A percentile compares a stretch with the other conserved stretches of the same genome.
Evolutionary conservation across 495 filamentous ascomycete genomes (phyloP).

Genomic region (Aspergillus kassunensis): DNA sequence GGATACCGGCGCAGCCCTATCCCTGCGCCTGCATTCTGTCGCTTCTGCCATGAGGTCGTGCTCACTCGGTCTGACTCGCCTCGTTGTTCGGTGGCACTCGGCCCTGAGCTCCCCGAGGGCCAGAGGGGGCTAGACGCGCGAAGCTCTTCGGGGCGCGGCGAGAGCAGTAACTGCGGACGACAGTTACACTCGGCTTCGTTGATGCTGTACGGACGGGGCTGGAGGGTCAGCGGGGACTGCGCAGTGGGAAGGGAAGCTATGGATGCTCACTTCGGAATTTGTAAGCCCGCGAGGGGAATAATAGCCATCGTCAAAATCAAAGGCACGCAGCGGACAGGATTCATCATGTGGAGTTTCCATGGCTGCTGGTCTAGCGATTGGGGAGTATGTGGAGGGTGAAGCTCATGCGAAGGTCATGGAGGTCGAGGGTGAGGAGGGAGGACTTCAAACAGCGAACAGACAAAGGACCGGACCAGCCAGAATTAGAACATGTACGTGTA

Average conservation of each 20-base stretch:
- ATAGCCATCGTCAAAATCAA: neutral
- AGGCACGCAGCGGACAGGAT: neutral
- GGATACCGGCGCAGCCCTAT: slow-evolving; percentile 77
- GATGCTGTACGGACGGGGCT: neutral
- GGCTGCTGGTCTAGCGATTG: neutral
- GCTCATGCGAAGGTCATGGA: neutral
- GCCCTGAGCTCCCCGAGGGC: neutral
- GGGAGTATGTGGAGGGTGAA: neutral
- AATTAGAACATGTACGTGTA: no score
- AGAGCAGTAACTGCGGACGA: neutral
- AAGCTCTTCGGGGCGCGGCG: neutral
- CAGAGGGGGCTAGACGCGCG: neutral
- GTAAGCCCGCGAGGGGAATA: neutral
- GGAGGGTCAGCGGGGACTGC: neutral
- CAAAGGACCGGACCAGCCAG: no score
- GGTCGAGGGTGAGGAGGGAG: no score
- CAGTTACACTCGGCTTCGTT: neutral
- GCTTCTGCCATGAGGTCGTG: slow-evolving; percentile 1
- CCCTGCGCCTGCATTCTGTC: neutral
- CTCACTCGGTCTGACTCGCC: neutral
- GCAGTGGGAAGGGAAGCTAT: neutral
- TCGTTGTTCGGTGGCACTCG: neutral
- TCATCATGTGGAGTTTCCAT: neutral
- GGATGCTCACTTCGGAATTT: neutral
- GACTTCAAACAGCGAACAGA: no score